Evolutionary conservation across 2,329 filamentous ascomycete species (phyloP), one percentile per base, ranked within the genome.

Genomic region (Aspergillus tubingensis): DNA sequence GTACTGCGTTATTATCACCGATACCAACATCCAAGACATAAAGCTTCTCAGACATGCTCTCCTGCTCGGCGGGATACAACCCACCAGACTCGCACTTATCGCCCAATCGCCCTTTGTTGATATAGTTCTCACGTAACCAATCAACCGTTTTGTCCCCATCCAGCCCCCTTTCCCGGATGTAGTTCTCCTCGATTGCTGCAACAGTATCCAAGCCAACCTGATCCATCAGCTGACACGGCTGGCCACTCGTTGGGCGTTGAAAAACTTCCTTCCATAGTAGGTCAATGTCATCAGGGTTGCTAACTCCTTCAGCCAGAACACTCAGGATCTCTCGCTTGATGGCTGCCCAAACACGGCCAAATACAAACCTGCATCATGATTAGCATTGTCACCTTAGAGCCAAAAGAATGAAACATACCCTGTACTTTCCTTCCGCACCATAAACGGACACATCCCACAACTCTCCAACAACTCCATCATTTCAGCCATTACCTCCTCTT

Each of bases 271-370:
- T 56, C 67, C 68, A 71, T 2, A 85, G 63, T 0, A 65, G 61
- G 58, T 86, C 83, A 21, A 85, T 79, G 55, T 83, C 78, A 21
- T 76, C 70, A 0, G 83, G 79, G 0, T 72, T 74, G 2, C 76
- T 77, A 1, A 85, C 81, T 0, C 77, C 82, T 54, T 86, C 82
- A 0, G 77, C 73, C 3, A 85, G 66, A 17, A 85, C 81, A 1
- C 68, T 75, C 21, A 85, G 61, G 1, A 74, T 74, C 63, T 86
- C 83, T 3, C 83, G 75, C 70, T 85, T 85, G 48, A 86, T 75
- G 0, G 83, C 82, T 0, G 83, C 83, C 83, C 83, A 86, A 0
- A 85, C 68, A 1, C 83, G 79, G 55, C 85, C 85, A 66, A 84
- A 82, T 38, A 86, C 79, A 67, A 85, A 81, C 3, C 69, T 71